Evolutionary conservation across 2,329 filamentous ascomycete genomes (phyloP), one percentile per base, ranked within the genome.

Genomic region (Aspergillus sp.): DNA sequence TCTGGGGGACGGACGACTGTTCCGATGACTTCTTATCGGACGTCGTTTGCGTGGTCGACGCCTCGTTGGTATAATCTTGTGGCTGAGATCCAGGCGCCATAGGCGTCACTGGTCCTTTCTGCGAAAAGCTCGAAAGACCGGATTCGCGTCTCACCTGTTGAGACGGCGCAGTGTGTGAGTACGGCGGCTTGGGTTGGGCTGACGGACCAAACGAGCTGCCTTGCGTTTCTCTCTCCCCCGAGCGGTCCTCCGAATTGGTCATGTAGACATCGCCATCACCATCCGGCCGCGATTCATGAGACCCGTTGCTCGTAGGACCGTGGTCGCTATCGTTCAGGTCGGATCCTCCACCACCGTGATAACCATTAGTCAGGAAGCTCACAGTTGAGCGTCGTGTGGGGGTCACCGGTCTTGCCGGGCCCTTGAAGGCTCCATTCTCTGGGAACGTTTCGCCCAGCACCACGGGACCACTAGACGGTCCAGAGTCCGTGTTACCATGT

Each of bases 21-120:
- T 88, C 85, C 1, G 89, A 90, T 2, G 89, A 92, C 69, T 84
- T 86, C 73, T 96, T 94, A n/a, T 86, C 84, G 3, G 84, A 88
- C 2, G 92, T 96, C 2, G 86, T 88, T 19, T 85, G 86, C 1
- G 92, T 97, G 1, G 92, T 95, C 2, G 91, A 96, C 1, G 91
- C 93, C 64, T 96, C 91, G 63, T 97, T 97, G 49, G 86, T 76
- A 53, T 85, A 86, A 81, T 86, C 81, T 19, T 76, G 76, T 14
- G 79, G 74, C 64, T 85, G 79, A 29, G 83, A 83, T 53, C 81
- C 80, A 11, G 78, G 77, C 7, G 78, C 77, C 73, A 86, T 78
- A 19, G 81, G 81, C 2, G 82, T 86, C 60, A 83, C 79, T 5
- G 76, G 79, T 21, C 72, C 73, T 55, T 71, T 76, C 59, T 81